phyloP scores from a whole-genome alignment of 352 stramenopile genomes.

The Phytopythium delawarense region DNA sequence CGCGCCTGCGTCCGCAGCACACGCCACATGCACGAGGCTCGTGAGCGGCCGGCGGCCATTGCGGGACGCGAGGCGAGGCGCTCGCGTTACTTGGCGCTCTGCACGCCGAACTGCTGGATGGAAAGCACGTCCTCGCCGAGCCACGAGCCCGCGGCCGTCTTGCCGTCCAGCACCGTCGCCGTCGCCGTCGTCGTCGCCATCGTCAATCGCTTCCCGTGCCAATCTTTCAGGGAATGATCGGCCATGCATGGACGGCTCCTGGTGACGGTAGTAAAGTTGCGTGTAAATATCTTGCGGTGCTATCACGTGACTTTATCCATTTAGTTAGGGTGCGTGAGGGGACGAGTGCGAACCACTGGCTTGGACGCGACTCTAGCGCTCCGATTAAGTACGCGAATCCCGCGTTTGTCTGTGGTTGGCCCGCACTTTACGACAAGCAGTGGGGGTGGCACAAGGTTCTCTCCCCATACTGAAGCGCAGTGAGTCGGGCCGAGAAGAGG shows the following conservation, averaged over 20 bases:
- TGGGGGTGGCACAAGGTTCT: conserved; percentile 1
- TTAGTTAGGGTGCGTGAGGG: neutral
- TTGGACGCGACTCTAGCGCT: neutral
- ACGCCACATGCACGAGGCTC: conserved; percentile 5
- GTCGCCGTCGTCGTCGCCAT: conserved; percentile 9
- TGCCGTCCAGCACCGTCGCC: conserved; percentile 44
- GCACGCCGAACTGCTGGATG: conserved; percentile 72
- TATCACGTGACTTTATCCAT: neutral
- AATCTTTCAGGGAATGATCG: neutral
- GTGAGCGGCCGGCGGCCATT: neutral
- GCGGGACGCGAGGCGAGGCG: neutral
- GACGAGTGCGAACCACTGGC: neutral
- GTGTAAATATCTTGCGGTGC: neutral
- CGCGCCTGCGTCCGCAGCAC: conserved; percentile 30
- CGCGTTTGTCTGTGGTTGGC: neutral
- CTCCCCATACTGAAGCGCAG: neutral
- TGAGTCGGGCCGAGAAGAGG: neutral
- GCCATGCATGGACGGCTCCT: neutral
- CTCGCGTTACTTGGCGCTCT: conserved; percentile 51
- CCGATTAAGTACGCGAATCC: conserved; percentile 8
- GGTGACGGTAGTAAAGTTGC: neutral
- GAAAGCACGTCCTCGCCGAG: conserved; percentile 71
- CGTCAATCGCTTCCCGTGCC: neutral
- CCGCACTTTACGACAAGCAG: conserved; percentile 16
- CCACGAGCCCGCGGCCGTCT: conserved; percentile 55